These are phyloP conservation scores for Suhomyces pyralidae DNA, from an alignment of 805 yeast genomes.

Conservation along the genomic window DNA sequence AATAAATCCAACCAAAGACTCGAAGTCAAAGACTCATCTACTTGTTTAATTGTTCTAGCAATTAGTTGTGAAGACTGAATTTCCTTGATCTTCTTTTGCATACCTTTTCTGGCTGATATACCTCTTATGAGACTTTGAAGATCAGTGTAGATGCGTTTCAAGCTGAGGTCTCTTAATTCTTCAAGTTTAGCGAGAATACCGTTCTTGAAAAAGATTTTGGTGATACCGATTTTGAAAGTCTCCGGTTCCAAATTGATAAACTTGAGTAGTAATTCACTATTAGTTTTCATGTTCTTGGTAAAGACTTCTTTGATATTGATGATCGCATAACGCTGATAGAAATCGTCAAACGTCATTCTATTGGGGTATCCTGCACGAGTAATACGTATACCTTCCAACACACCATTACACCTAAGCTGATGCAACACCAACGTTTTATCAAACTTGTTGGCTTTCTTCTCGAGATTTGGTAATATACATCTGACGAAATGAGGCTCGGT, in stretches of 20 bases:
- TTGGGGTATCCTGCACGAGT: slow-evolving; percentile 98
- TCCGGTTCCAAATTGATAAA: slow-evolving; percentile 58
- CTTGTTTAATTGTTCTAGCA: slow-evolving; percentile 55
- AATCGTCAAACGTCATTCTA: slow-evolving; percentile 78
- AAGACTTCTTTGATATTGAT: slow-evolving; percentile 49
- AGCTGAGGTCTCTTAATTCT: slow-evolving; percentile 62
- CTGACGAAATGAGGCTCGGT: slow-evolving; percentile 97
- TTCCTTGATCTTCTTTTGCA: slow-evolving; percentile 50
- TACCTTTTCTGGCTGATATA: slow-evolving; percentile 47
- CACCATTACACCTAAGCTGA: slow-evolving; percentile 96
- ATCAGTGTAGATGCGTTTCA: slow-evolving; percentile 51
- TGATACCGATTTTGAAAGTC: slow-evolving; percentile 64
- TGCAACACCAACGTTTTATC: slow-evolving; percentile 76
- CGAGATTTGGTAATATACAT: slow-evolving; percentile 86
- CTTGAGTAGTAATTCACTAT: slow-evolving; percentile 64
- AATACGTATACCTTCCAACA: slow-evolving; percentile 93
- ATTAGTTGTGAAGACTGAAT: slow-evolving; percentile 70
- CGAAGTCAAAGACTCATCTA: slow-evolving; percentile 41
- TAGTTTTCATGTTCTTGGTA: slow-evolving; percentile 54
- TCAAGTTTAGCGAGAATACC: slow-evolving; percentile 80
- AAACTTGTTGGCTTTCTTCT: slow-evolving; percentile 66
- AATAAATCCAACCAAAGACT: slow-evolving; percentile 82
- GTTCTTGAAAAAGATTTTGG: slow-evolving; percentile 71
- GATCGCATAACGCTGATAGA: slow-evolving; percentile 71
- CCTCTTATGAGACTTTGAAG: slow-evolving; percentile 72